Evolutionary conservation across 495 filamentous ascomycete species (phyloP).

Genomic region (Elaphomyces granulatus): DNA sequence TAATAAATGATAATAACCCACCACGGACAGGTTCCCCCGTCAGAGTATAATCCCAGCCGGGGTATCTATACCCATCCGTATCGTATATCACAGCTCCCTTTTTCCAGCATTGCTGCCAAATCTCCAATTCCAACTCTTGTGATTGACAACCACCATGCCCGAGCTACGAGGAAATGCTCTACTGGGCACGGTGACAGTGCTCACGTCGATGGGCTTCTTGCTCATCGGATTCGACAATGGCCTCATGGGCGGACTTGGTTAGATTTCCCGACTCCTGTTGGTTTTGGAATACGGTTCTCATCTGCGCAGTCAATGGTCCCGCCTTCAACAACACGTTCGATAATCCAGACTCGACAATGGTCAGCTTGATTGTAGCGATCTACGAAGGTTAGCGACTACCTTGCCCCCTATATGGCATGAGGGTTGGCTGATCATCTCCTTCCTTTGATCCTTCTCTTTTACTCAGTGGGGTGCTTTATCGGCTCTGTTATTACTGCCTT

Average conservation of each 20-base stretch:
- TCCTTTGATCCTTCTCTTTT: too few species aligned
- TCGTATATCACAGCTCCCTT: too few species aligned
- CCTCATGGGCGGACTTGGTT: conserved; percentile 11
- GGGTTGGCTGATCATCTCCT: too few species aligned
- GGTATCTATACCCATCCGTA: too few species aligned
- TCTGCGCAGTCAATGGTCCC: conserved; percentile 6
- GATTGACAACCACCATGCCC: conserved; percentile 1
- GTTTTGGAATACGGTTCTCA: background rate
- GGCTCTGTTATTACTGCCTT: conserved; percentile 35
- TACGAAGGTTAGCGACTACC: conserved; percentile 11
- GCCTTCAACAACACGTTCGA: conserved; percentile 19
- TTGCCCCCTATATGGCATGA: background rate
- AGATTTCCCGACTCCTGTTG: background rate
- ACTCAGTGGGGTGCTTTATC: conserved; percentile 32
- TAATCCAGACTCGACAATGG: conserved; percentile 14
- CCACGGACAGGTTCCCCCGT: too few species aligned
- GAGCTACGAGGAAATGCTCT: conserved; percentile 5
- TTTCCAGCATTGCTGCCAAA: too few species aligned
- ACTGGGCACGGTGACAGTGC: conserved; percentile 6
- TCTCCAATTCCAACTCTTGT: too few species aligned
- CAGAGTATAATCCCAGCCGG: too few species aligned
- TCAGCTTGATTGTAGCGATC: conserved; percentile 21
- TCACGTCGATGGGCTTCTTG: conserved; percentile 17
- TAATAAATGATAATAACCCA: too few species aligned
- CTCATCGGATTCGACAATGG: conserved; percentile 23